These are phyloP conservation scores for Leucosporidium yakuticum DNA, from an alignment of 768 basidiomycete species.

Conservation along the genomic window DNA sequence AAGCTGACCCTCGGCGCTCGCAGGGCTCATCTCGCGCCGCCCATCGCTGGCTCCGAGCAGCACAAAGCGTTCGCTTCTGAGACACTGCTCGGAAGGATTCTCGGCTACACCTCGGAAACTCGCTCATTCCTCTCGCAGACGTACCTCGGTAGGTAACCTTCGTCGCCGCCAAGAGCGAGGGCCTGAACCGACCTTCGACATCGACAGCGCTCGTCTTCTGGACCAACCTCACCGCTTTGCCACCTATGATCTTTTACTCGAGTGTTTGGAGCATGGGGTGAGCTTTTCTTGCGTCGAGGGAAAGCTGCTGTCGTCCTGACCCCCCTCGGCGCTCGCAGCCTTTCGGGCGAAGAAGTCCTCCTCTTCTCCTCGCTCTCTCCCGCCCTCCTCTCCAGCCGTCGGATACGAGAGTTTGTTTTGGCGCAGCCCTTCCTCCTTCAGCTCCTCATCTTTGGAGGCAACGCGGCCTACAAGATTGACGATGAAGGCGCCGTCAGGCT, in stretches of 20 bases:
- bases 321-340: conserved; percentile 71
- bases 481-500: conserved; percentile 46
- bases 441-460: conserved; percentile 50
- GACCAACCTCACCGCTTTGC: conserved; percentile 20
- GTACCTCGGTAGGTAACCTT: conserved; percentile 36
- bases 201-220: conserved; percentile 21
- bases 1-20: not conserved
- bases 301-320: too few species aligned
- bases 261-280: conserved; percentile 48
- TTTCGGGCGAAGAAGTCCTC: conserved; percentile 74
- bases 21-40: not conserved
- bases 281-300: too few species aligned
- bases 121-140: conserved; percentile 34
- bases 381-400: conserved; percentile 52
- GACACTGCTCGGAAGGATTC: too few species aligned
- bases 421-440: conserved; percentile 52
- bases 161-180: not conserved
- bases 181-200: too few species aligned
- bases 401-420: conserved; percentile 50
- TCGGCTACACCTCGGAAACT: not conserved
- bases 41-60: not conserved
- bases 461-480: conserved; percentile 53
- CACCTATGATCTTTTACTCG: conserved; percentile 33
- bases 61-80: too few species aligned
- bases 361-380: conserved; percentile 68